A percentile compares a stretch with the other conserved stretches of the same genome.
Evolutionary conservation across 164 flowering plant genomes (phyloP).

Genomic region (Aristolochia fimbriata): DNA sequence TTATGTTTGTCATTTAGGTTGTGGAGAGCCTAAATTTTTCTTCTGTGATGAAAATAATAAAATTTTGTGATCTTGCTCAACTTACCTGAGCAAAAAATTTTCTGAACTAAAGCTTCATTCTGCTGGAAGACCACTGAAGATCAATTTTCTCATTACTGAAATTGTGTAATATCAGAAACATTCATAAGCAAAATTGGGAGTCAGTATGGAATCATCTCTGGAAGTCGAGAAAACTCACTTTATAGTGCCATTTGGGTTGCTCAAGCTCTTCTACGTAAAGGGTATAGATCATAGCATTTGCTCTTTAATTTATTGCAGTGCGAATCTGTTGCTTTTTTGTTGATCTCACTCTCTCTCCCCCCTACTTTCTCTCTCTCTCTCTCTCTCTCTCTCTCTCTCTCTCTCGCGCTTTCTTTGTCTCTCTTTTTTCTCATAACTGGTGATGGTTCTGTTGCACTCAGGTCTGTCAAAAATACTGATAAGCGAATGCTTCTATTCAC

Average conservation of each 20-base stretch:
- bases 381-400: neutral
- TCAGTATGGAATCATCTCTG: slow-evolving; percentile 64
- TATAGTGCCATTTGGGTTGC: slow-evolving; percentile 96
- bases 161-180: slow-evolving; percentile 38
- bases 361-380: neutral
- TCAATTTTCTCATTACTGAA: neutral
- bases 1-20: too few relatives aligned
- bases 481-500: slow-evolving; percentile 79
- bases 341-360: neutral
- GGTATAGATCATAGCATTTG: slow-evolving; percentile 31
- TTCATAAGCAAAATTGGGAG: slow-evolving; percentile 71
- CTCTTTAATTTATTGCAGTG: neutral
- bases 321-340: neutral
- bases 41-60: too few relatives aligned
- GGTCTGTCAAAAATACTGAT: slow-evolving; percentile 73
- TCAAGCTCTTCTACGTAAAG: slow-evolving; percentile 88
- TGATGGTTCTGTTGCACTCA: slow-evolving; percentile 21
- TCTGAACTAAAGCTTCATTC: neutral
- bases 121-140: neutral
- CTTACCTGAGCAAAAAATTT: too few relatives aligned
- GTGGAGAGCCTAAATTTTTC: too few relatives aligned
- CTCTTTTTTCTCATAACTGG: neutral
- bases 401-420: neutral
- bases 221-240: slow-evolving; percentile 77
- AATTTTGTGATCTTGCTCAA: too few relatives aligned